These are phyloP conservation scores for Termitomyces sp. DNA, from an alignment of 768 basidiomycete species.

Conservation along the genomic window DNA sequence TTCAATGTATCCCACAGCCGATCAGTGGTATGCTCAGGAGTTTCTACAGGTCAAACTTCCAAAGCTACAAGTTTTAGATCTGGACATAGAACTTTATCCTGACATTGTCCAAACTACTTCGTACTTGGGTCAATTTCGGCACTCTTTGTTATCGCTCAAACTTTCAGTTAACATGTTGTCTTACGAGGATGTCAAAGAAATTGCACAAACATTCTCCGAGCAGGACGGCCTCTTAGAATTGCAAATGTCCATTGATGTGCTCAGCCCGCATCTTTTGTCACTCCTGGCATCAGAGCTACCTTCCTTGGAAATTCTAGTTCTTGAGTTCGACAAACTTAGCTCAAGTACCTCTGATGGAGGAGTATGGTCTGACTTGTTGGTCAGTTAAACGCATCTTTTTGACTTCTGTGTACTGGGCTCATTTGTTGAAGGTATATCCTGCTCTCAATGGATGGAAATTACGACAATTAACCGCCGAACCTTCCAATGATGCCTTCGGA, in stretches of 20 bases:
- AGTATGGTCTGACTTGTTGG: not conserved
- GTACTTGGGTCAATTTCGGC: slow-evolving; percentile 6
- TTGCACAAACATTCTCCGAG: slow-evolving; percentile 1
- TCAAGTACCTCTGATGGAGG: not conserved
- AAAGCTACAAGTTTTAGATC: slow-evolving; percentile 1
- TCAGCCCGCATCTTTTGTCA: slow-evolving; percentile 8
- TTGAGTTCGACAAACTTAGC: slow-evolving; percentile 6
- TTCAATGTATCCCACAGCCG: not conserved
- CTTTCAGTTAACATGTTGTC: slow-evolving; percentile 1
- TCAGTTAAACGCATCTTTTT: not conserved
- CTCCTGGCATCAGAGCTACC: slow-evolving; percentile 9
- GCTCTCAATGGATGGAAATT: slow-evolving; percentile 3
- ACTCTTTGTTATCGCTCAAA: slow-evolving; percentile 7
- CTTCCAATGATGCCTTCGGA: slow-evolving; percentile 2
- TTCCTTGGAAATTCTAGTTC: not conserved
- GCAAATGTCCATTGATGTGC: not conserved
- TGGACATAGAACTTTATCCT: slow-evolving; percentile 6
- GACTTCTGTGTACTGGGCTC: not conserved
- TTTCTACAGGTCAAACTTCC: slow-evolving; percentile 5
- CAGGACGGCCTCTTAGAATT: slow-evolving; percentile 5
- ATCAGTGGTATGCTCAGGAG: slow-evolving; percentile 11
- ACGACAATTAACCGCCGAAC: slow-evolving; percentile 1
- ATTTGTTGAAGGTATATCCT: not conserved
- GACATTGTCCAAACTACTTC: not conserved
- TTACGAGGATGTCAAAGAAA: slow-evolving; percentile 3